These are phyloP conservation scores for Daldinia vernicosa DNA, from an alignment of 495 filamentous ascomycete genomes.

Conservation along the genomic window DNA sequence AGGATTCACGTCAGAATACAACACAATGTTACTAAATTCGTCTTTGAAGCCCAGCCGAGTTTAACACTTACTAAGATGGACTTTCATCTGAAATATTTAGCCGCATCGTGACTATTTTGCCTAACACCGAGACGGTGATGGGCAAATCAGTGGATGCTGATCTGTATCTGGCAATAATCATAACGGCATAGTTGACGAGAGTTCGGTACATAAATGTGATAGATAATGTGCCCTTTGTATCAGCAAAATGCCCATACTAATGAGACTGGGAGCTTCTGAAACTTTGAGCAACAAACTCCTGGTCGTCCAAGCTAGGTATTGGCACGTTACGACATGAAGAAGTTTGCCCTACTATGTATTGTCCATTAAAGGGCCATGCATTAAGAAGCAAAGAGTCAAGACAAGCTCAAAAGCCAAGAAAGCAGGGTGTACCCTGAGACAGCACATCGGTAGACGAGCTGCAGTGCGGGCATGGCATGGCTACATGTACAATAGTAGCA, in stretches of 20 bases:
- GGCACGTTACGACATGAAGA: constrained; percentile 7
- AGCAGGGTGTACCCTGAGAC: constrained; percentile 23
- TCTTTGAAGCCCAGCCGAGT: not conserved
- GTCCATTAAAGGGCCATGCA: constrained; percentile 12
- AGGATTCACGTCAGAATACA: not conserved
- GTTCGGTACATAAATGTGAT: not conserved
- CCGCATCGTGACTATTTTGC: constrained; percentile 30
- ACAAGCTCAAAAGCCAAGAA: constrained; percentile 33
- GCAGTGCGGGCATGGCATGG: constrained; percentile 19
- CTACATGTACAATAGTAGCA: constrained; percentile 8
- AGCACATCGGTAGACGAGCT: constrained; percentile 31
- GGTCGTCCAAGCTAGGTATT: not conserved
- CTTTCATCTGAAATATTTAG: constrained; percentile 26
- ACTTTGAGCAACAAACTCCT: not conserved
- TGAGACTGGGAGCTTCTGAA: not conserved
- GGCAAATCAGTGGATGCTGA: constrained; percentile 9
- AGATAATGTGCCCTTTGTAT: constrained; percentile 4
- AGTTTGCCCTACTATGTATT: not conserved
- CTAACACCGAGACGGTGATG: constrained; percentile 13
- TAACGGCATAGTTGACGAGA: constrained; percentile 1
- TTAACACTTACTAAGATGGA: not conserved
- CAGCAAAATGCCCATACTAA: not conserved
- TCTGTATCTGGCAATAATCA: constrained; percentile 25
- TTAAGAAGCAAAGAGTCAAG: constrained; percentile 5
- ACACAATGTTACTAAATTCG: not conserved